These are phyloP conservation scores for Rosa hybrid DNA, from an alignment of 331 rosid genomes.

Conservation along the genomic window DNA sequence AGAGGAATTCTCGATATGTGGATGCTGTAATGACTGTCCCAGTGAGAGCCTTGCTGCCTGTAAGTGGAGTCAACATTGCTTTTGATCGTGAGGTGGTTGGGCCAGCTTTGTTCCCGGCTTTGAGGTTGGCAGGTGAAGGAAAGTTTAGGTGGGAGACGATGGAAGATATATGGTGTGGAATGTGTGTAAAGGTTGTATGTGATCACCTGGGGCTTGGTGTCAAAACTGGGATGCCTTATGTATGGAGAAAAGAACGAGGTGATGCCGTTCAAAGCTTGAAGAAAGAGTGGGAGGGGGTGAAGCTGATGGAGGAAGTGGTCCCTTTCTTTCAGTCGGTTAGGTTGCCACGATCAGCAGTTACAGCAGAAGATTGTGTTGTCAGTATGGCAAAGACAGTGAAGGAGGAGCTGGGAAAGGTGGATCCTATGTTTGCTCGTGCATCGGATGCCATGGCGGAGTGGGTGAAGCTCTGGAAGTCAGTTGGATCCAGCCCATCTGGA, in stretches of 20 bases:
- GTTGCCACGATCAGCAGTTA: slow-evolving; percentile 60
- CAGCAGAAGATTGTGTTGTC: slow-evolving; percentile 70
- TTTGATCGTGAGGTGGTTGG: slow-evolving; percentile 81
- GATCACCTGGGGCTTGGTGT: slow-evolving; percentile 86
- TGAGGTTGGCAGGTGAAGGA: slow-evolving; percentile 84
- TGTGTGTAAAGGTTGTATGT: slow-evolving; percentile 86
- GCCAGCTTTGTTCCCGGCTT: slow-evolving; percentile 81
- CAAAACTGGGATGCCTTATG: slow-evolving; percentile 90
- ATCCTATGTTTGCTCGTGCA: slow-evolving; percentile 73
- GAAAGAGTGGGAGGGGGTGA: slow-evolving; percentile 99
- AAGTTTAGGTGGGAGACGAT: slow-evolving; percentile 94
- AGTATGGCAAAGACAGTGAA: slow-evolving; percentile 75
- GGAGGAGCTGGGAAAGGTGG: slow-evolving; percentile 74
- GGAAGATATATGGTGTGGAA: slow-evolving; percentile 95
- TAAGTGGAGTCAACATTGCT: slow-evolving; percentile 93
- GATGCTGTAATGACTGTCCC: slow-evolving; percentile 97
- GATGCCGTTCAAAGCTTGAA: slow-evolving; percentile 82
- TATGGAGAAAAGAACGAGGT: slow-evolving; percentile 87
- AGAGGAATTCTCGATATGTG: slow-evolving; percentile 70
- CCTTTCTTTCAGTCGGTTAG: slow-evolving; percentile 90
- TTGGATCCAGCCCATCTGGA: slow-evolving; percentile 38
- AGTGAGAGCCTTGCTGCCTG: slow-evolving; percentile 68
- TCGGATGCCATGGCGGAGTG: slow-evolving; percentile 89
- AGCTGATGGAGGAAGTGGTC: slow-evolving; percentile 89
- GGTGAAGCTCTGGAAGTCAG: slow-evolving; percentile 84